Percentiles rank a stretch among this genome's conserved stretches.
Conservation (phyloP, 1,284 basidiomycete genomes). For the Amylostereum areolatum region DNA sequence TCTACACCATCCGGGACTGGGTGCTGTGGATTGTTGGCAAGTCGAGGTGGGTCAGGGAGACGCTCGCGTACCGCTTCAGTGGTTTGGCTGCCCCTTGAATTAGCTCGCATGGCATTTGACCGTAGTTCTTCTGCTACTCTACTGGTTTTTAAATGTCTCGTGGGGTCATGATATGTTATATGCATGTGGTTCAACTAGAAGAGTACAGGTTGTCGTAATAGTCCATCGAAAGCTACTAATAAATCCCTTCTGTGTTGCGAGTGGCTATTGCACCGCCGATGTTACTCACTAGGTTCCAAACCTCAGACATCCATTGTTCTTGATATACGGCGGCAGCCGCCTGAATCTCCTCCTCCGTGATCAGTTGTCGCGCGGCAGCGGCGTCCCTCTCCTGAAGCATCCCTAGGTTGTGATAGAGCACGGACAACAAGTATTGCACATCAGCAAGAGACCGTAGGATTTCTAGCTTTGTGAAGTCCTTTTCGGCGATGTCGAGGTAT, state of each 20-base stretch:
- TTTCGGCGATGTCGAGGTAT: constrained; percentile 59
- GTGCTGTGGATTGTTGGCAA: constrained; percentile 14
- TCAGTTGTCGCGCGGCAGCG: constrained; percentile 42
- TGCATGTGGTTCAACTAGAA: no score
- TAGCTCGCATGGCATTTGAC: no score
- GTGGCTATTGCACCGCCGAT: constrained; percentile 51
- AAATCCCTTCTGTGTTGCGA: no score
- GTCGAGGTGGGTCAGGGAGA: constrained; percentile 15
- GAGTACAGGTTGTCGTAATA: no score
- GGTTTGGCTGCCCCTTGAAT: constrained; percentile 14
- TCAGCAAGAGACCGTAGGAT: constrained; percentile 56
- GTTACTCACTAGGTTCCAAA: constrained; percentile 52
- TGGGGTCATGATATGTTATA: no score
- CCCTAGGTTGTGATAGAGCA: constrained; percentile 65
- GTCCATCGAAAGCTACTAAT: no score
- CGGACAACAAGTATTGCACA: constrained; percentile 63
- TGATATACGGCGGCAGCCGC: constrained; percentile 34
- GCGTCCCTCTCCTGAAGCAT: constrained; percentile 49
- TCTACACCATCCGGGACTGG: constrained; percentile 16
- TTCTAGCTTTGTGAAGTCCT: constrained; percentile 52
- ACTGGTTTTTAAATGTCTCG: no score
- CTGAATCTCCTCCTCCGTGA: constrained; percentile 35
- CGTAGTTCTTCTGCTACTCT: no score
- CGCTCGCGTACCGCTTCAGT: constrained; percentile 19
- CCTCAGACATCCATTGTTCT: constrained; percentile 47